Evolutionary conservation across 2,329 filamentous ascomycete genomes (phyloP), one percentile per base, ranked within the genome.

Genomic region (Aspergillus tubingensis): DNA sequence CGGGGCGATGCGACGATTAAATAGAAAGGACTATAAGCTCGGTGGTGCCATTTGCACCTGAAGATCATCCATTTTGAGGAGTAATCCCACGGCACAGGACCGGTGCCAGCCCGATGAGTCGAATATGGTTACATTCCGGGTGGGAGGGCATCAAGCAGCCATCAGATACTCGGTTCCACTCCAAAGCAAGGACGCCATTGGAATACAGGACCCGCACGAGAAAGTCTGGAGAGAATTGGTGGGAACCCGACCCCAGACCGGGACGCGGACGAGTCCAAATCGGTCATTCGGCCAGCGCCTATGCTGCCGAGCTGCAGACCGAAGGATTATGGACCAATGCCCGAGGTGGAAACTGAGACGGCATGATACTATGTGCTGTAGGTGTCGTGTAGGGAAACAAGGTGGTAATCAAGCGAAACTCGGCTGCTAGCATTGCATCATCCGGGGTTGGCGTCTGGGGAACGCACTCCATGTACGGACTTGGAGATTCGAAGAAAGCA

Each of bases 71-170:
- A 25, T 15, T 36, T n/a, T 36, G 41, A n/a, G 15, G 38, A 52
- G 23, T 30, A 60, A 59, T 43, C 27, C 48, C 39, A 50, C 25
- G 27, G 51, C 21, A 21, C 39, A 51, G 52, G 55, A 47, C 36
- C 51, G 25, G 47, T 30, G 25, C 23, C 25, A 52, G 47, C 47
- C 56, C 47, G 32, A 43, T 21, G 48, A 25, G 49, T 57, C 63
- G 30, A 60, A 67, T 67, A 54, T 62, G 63, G 66, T 65, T 67
- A 67, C 65, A 65, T 65, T 41, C 62, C 63, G 63, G 43, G 59
- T 65, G 65, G 65, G 64, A 63, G 59, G 59, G 56, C 36, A 32
- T 30, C 21, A 15, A 50, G 19, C 47, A 19, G 48, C 55, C 23
- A 43, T 27, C 17, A 43, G 47, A n/a, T 8, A 13, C 47, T 32